A percentile compares a stretch with the other conserved stretches of the same genome.
Conservation (phyloP, 306 rosid species). For the Vigna angularis region DNA sequence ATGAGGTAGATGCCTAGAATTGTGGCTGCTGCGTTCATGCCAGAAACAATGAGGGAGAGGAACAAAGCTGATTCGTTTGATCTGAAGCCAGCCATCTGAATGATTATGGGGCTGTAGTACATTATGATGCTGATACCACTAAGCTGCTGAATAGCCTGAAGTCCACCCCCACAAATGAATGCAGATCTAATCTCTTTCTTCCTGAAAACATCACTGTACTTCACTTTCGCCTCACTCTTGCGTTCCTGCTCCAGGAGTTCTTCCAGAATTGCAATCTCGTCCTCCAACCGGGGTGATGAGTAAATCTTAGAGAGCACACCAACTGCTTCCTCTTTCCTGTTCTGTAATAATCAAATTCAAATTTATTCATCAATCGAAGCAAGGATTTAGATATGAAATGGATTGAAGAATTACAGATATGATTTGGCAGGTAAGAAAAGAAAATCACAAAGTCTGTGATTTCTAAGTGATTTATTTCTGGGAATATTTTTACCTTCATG, state of each 20-base stretch:
- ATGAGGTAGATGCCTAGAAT: constrained; percentile 71
- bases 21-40: constrained; percentile 72
- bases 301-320: constrained; percentile 71
- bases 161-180: constrained; percentile 79
- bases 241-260: constrained; percentile 56
- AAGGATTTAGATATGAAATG: too few relatives aligned
- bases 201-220: constrained; percentile 60
- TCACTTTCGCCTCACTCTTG: constrained; percentile 45
- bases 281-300: constrained; percentile 57
- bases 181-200: constrained; percentile 73
- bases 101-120: constrained; percentile 88
- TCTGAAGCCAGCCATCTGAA: constrained; percentile 77
- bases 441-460: too few relatives aligned
- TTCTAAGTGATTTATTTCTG: too few relatives aligned
- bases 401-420: too few relatives aligned
- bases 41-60: constrained; percentile 74
- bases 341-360: constrained; percentile 39
- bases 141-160: constrained; percentile 83
- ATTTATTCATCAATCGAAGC: too few relatives aligned
- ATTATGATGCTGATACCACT: constrained; percentile 83
- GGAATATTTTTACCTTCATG: constrained; percentile 47
- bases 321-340: constrained; percentile 57
- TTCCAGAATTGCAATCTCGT: constrained; percentile 61
- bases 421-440: too few relatives aligned
- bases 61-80: constrained; percentile 69